phyloP scores from a whole-genome alignment of 176 grass and related monocot species.

The Phoenix dactylifera region DNA sequence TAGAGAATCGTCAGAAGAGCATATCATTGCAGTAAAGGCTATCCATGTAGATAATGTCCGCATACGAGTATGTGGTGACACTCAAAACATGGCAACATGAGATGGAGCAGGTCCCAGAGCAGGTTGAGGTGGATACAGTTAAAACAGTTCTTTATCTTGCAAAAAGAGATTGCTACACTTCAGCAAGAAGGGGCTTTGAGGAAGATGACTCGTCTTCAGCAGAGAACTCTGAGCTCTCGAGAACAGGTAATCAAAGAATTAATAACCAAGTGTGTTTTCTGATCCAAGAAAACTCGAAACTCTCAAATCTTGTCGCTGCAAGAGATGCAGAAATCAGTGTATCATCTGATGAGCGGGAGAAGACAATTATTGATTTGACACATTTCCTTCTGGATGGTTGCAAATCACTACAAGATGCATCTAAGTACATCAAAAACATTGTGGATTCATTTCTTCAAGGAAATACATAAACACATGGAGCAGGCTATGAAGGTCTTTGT shows the following conservation, averaged over 20 bases:
- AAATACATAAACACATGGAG: conserved; percentile 50
- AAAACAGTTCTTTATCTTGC: too few species aligned
- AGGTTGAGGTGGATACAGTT: too few species aligned
- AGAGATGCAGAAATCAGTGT: conserved; percentile 56
- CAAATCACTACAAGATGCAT: conserved; percentile 61
- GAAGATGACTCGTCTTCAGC: conserved; percentile 10
- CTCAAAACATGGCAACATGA: too few species aligned
- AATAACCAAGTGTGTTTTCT: conserved; percentile 37
- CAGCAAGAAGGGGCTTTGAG: conserved; percentile 1
- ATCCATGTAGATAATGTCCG: too few species aligned
- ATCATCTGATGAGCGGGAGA: conserved; percentile 60
- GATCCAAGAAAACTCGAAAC: conserved; percentile 48
- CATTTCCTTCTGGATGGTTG: conserved; percentile 62
- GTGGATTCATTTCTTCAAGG: conserved; percentile 58
- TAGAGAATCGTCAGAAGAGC: conserved; percentile 16
- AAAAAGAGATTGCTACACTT: too few species aligned
- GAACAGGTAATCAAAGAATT: conserved; percentile 36
- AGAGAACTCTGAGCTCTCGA: conserved; percentile 23
- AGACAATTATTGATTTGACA: conserved; percentile 64
- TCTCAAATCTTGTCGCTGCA: conserved; percentile 41
- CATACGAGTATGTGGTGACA: too few species aligned
- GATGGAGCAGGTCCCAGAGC: too few species aligned
- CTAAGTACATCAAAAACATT: conserved; percentile 59
- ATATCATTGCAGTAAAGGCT: not conserved
- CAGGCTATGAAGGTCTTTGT: conserved; percentile 63